phyloP scores from a whole-genome alignment of 495 filamentous ascomycete genomes.

The Pseudoneurospora amorphoporcata region DNA sequence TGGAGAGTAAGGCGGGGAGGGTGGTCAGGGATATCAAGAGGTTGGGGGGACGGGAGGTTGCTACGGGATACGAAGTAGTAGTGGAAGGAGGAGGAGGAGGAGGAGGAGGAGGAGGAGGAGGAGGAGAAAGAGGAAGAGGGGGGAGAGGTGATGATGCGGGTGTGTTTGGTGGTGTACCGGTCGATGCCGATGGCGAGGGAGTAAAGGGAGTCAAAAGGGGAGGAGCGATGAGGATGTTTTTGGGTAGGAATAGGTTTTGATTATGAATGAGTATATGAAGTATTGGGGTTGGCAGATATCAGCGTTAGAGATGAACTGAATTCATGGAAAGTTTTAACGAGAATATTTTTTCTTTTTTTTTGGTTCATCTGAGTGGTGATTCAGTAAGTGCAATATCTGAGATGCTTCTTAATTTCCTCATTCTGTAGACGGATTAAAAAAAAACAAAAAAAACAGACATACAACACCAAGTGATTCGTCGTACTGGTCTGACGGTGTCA shows the following conservation, averaged over 20 bases:
- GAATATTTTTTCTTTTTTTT: not conserved
- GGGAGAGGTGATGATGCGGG: not conserved
- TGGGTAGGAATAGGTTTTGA: constrained; percentile 3
- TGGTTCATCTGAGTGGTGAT: not conserved
- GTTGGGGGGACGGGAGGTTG: constrained; percentile 4
- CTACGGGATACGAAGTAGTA: not conserved
- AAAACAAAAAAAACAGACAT: not conserved
- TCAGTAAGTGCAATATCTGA: not conserved
- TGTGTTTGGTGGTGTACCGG: not conserved
- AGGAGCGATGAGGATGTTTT: constrained; percentile 10
- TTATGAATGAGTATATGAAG: not conserved
- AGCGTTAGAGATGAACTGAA: not conserved
- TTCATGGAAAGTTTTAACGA: too few relatives aligned
- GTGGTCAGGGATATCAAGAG: constrained; percentile 22
- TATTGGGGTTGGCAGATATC: not conserved
- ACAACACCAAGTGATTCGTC: not conserved
- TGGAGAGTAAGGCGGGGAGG: constrained; percentile 10
- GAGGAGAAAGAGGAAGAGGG: not conserved
- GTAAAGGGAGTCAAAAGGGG: not conserved
- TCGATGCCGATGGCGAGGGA: not conserved
- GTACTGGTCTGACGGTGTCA: not conserved
- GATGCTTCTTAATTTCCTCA: not conserved
- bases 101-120: not conserved
- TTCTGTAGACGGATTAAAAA: not conserved
- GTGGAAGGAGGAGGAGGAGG: not conserved